These are phyloP conservation scores for Gamarada debralockiae DNA, from an alignment of 495 filamentous ascomycete species.

Conservation along the genomic window DNA sequence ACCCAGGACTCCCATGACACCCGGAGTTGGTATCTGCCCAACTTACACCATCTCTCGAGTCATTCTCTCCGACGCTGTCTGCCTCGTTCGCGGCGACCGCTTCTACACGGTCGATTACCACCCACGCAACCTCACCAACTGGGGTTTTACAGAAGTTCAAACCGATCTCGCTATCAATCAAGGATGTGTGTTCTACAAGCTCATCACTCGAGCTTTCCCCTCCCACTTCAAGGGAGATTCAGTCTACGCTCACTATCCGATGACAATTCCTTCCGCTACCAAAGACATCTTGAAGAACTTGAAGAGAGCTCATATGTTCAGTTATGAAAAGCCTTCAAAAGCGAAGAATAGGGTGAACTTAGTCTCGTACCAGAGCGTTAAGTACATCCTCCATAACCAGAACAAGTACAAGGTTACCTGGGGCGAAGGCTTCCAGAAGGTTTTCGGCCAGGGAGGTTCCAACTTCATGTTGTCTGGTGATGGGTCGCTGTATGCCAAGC, in stretches of 20 bases:
- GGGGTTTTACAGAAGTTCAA: slow-evolving; percentile 60
- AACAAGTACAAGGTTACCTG: background rate
- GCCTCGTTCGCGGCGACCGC: slow-evolving; percentile 78
- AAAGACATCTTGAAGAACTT: slow-evolving; percentile 43
- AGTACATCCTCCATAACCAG: background rate
- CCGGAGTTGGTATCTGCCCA: slow-evolving; percentile 77
- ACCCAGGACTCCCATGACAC: slow-evolving; percentile 21
- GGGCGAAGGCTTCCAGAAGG: background rate
- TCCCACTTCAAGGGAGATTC: slow-evolving; percentile 72
- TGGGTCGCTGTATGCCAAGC: slow-evolving; percentile 36
- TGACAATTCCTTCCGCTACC: slow-evolving; percentile 30
- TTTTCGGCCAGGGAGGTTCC: slow-evolving; percentile 20
- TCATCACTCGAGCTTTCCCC: slow-evolving; percentile 73
- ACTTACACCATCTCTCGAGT: slow-evolving; percentile 79
- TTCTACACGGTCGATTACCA: slow-evolving; percentile 77
- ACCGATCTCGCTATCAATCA: slow-evolving; percentile 42
- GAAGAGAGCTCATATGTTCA: slow-evolving; percentile 25
- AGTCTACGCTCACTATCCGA: slow-evolving; percentile 9
- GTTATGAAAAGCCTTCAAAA: background rate
- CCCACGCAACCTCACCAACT: slow-evolving; percentile 74
- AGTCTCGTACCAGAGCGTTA: background rate
- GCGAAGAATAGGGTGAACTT: background rate
- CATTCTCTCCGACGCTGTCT: slow-evolving; percentile 80
- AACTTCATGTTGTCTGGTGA: slow-evolving; percentile 59
- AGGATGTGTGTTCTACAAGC: slow-evolving; percentile 51